phyloP scores from a whole-genome alignment of 768 basidiomycete genomes.

The Trametes cinnabarina region DNA sequence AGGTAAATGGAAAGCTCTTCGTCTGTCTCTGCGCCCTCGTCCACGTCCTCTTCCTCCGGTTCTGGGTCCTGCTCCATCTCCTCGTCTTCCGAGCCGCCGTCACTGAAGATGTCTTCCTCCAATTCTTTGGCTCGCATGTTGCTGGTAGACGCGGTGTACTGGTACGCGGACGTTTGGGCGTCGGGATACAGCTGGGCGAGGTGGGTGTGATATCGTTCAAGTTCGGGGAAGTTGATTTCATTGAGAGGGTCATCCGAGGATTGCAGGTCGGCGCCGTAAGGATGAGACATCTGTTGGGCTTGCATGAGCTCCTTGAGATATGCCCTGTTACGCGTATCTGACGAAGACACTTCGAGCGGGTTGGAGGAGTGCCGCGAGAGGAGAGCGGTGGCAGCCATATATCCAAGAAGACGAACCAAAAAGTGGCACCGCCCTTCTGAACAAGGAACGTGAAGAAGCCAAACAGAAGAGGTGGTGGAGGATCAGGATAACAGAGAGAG shows the following conservation, averaged over 20 bases:
- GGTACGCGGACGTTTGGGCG: conserved; percentile 2
- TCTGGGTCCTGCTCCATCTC: conserved; percentile 28
- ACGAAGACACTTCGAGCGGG: conserved; percentile 66
- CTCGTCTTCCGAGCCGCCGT: conserved; percentile 30
- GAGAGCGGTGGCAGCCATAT: conserved; percentile 38
- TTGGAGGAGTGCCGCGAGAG: conserved; percentile 75
- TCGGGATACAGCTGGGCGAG: conserved; percentile 44
- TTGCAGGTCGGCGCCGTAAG: conserved; percentile 25
- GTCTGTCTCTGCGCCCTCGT: conserved; percentile 45
- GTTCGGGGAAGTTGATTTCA: conserved; percentile 37
- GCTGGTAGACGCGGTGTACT: conserved; percentile 1
- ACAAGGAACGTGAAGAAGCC: not conserved
- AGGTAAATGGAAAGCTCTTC: conserved; percentile 60
- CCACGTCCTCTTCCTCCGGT: conserved; percentile 33
- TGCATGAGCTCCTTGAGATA: conserved; percentile 41
- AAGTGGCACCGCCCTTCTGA: not conserved
- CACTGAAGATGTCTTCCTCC: conserved; percentile 50
- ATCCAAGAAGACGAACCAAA: conserved; percentile 15
- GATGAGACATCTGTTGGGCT: conserved; percentile 29
- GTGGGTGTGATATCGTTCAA: conserved; percentile 51
- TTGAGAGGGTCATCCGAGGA: conserved; percentile 55
- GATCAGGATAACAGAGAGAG: not conserved
- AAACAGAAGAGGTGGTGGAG: not conserved
- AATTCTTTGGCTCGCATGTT: conserved; percentile 26
- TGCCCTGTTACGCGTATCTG: conserved; percentile 50